Base-by-base conservation (phyloP, 2,329 filamentous ascomycete species). In the Monilinia vaccinii-corymbosi region DNA sequence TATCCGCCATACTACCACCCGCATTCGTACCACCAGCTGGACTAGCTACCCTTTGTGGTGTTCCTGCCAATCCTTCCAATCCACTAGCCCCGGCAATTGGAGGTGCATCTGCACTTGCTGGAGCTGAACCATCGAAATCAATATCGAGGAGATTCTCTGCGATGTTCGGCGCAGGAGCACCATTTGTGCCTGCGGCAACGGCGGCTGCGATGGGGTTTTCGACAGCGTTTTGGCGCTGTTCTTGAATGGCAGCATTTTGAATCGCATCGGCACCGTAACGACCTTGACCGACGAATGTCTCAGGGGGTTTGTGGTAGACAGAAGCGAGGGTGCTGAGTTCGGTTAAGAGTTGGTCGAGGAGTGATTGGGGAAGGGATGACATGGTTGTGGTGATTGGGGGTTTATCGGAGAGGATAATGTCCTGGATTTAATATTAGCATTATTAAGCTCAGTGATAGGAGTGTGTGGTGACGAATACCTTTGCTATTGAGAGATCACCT, bases 231-330 rank as follows among this genome's bases (percentile, higher is more conserved):
- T 97, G 86, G 65, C 89, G 84, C 78, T 96, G 91, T 77, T 99
- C 94, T 77, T 96, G 92, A 71, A 99, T 96, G 62, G 94, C 94
- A 55, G 93, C 93, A 66, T 88, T 87, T 75, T 97, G 94, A 70
- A 99, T 91, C 62, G 90, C 91, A 73, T 96, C 92, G 52, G 94
- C 92, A 42, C 93, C 94, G 68, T 90, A 97, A 48, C 93, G 86
- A 46, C 94, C 94, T 75, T 96, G 91, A 67, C 94, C 94, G 61
- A 99, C 87, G 74, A 99, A 99, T n/a, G 93, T 91, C 80, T 96
- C 91, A 48, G 94, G 92, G 10, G 92, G 92, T 77, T 96, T 97
- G 82, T 99, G 94, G 76, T 99, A 99, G 25, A 99, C 94, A 1
- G 93, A 97, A 9, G 94, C 91, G 34, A 99, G 82, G 11, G 94